Evolutionary conservation across 1,139 yeast genomes (phyloP).

Genomic region (Candida pseudoviswanathii): DNA sequence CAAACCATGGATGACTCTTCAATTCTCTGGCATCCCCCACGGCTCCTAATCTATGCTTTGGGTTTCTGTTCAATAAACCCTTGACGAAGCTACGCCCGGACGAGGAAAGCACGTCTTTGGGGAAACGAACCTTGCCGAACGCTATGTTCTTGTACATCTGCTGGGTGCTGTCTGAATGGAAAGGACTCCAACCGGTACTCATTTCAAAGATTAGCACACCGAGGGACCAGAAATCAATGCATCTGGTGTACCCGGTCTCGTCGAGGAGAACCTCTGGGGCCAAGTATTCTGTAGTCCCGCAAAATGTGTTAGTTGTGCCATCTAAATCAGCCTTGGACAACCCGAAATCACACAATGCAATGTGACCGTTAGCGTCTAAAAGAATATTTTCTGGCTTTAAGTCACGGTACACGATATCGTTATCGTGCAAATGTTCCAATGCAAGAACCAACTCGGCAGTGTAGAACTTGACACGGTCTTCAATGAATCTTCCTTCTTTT

Average conservation of each 20-base stretch:
- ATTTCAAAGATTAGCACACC: slow-evolving; percentile 82
- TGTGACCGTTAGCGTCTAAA: slow-evolving; percentile 94
- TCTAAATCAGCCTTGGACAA: slow-evolving; percentile 89
- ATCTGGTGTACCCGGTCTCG: slow-evolving; percentile 82
- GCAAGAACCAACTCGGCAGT: slow-evolving; percentile 94
- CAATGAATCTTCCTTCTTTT: slow-evolving; percentile 90
- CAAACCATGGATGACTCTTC: slow-evolving; percentile 86
- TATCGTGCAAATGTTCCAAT: slow-evolving; percentile 87
- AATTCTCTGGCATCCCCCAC: slow-evolving; percentile 89
- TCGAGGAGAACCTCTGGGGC: slow-evolving; percentile 82
- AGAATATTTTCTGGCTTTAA: slow-evolving; percentile 92
- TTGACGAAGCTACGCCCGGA: slow-evolving; percentile 95
- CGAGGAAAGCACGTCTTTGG: slow-evolving; percentile 87
- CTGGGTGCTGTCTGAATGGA: slow-evolving; percentile 95
- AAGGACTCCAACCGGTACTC: slow-evolving; percentile 99
- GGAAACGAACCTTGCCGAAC: slow-evolving; percentile 95
- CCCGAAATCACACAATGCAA: slow-evolving; percentile 96
- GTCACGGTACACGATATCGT: slow-evolving; percentile 92
- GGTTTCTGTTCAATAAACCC: slow-evolving; percentile 91
- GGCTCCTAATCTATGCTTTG: slow-evolving; percentile 91
- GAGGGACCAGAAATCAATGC: slow-evolving; percentile 87
- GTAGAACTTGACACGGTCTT: slow-evolving; percentile 92
- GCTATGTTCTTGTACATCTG: slow-evolving; percentile 99
- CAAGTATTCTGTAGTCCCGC: slow-evolving; percentile 93
- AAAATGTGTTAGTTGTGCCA: slow-evolving; percentile 94